phyloP scores from a whole-genome alignment of 768 basidiomycete genomes.

The Serendipita sp. region DNA sequence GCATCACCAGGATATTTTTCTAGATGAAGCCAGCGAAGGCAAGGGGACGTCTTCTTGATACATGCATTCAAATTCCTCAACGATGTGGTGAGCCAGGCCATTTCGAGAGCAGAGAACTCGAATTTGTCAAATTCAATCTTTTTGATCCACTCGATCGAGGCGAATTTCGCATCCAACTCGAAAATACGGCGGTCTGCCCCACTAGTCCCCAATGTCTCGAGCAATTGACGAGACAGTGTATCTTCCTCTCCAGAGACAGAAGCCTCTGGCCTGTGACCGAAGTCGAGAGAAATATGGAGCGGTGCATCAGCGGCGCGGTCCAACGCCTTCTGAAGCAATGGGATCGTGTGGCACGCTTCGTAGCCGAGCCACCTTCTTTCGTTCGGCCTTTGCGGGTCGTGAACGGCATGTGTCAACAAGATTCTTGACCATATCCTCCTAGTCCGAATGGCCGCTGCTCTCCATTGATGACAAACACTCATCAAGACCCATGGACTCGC shows the following conservation, averaged over 20 bases:
- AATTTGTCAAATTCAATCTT: neutral
- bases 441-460: too few relatives aligned
- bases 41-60: neutral
- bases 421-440: neutral
- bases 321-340: neutral
- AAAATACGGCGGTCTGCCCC: neutral
- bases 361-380: neutral
- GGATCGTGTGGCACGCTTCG: neutral
- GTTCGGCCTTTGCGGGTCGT: neutral
- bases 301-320: neutral
- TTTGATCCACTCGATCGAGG: neutral
- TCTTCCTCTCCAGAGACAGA: neutral
- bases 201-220: neutral
- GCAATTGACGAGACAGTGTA: neutral
- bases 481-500: neutral
- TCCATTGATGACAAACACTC: neutral
- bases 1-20: neutral
- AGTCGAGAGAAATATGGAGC: neutral
- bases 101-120: neutral
- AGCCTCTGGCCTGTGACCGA: neutral
- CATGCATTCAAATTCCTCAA: neutral
- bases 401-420: neutral
- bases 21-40: neutral
- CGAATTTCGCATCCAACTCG: neutral
- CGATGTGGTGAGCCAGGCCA: neutral